These are phyloP conservation scores for Lepidopterella palustris DNA, from an alignment of 495 filamentous ascomycete genomes.

Conservation along the genomic window DNA sequence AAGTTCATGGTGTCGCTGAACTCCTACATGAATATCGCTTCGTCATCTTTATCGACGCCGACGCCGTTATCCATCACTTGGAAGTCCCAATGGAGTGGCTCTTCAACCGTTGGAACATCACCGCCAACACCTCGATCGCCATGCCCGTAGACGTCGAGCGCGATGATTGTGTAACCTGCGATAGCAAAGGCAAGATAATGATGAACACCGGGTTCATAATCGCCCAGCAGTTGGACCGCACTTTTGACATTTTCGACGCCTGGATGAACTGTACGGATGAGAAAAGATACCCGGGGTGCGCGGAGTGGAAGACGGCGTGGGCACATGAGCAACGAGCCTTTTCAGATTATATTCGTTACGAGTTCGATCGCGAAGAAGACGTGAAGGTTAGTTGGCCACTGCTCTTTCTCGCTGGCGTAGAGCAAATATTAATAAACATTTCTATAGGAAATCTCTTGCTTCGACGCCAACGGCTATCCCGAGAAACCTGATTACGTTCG, in stretches of 20 bases:
- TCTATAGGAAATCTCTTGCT: background rate
- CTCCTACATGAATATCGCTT: conserved; percentile 39
- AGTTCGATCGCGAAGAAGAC: conserved; percentile 16
- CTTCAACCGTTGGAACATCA: conserved; percentile 44
- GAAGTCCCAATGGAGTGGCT: conserved; percentile 46
- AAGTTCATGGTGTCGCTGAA: conserved; percentile 40
- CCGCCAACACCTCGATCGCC: conserved; percentile 36
- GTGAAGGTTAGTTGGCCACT: conserved; percentile 12
- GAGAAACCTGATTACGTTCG: background rate
- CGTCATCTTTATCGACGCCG: conserved; percentile 44
- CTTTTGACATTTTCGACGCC: conserved; percentile 30
- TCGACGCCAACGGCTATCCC: conserved; percentile 22
- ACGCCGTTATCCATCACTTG: conserved; percentile 39
- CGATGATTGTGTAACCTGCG: conserved; percentile 12
- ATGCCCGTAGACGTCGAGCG: conserved; percentile 39
- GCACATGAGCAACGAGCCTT: conserved; percentile 36
- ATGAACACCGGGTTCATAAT: conserved; percentile 39
- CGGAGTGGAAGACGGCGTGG: conserved; percentile 24
- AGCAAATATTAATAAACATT: background rate
- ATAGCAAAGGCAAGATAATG: conserved; percentile 24
- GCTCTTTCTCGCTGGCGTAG: background rate
- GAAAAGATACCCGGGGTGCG: conserved; percentile 27
- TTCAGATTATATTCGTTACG: conserved; percentile 31
- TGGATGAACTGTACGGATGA: conserved; percentile 34
- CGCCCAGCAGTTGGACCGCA: conserved; percentile 29